Conservation (phyloP, 306 rosid species). For the Begonia fuchsioides region DNA sequence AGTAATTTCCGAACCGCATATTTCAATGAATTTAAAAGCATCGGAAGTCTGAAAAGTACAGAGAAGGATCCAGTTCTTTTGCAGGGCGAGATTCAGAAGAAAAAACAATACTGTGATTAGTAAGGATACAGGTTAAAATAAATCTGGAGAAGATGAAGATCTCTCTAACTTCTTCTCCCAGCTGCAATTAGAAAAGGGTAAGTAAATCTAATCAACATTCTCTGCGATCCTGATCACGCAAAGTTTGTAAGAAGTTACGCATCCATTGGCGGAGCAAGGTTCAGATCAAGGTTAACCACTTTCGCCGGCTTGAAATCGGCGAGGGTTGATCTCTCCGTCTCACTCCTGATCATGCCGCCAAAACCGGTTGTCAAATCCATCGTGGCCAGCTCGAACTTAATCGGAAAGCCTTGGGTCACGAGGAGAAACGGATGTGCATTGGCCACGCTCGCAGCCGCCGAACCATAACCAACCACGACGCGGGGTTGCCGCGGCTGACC, state of each 20-base stretch:
- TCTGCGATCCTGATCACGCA: conserved; percentile 1
- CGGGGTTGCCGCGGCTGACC: conserved; percentile 20
- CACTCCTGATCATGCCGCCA: conserved; percentile 21
- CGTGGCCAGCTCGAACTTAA: conserved; percentile 20
- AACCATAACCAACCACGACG: conserved; percentile 6
- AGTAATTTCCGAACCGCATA: too few species aligned
- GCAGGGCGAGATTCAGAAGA: too few species aligned
- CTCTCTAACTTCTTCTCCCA: background rate
- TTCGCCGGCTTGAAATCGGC: conserved; percentile 30
- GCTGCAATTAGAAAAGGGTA: background rate
- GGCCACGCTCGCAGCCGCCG: background rate
- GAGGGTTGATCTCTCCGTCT: conserved; percentile 36
- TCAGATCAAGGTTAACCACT: conserved; percentile 47
- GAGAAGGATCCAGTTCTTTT: too few species aligned
- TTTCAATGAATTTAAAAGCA: background rate
- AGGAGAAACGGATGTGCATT: conserved; percentile 22
- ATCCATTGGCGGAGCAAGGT: conserved; percentile 49
- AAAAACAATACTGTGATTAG: too few species aligned
- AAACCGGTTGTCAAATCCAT: conserved; percentile 13
- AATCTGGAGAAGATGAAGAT: too few species aligned
- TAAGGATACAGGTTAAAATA: too few species aligned
- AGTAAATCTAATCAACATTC: background rate
- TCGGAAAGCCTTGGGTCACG: conserved; percentile 20
- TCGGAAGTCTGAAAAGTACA: background rate
- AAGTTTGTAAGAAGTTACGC: conserved; percentile 8